Conservation (phyloP, 208 protist genomes). For the Naegleria lovaniensis region DNA sequence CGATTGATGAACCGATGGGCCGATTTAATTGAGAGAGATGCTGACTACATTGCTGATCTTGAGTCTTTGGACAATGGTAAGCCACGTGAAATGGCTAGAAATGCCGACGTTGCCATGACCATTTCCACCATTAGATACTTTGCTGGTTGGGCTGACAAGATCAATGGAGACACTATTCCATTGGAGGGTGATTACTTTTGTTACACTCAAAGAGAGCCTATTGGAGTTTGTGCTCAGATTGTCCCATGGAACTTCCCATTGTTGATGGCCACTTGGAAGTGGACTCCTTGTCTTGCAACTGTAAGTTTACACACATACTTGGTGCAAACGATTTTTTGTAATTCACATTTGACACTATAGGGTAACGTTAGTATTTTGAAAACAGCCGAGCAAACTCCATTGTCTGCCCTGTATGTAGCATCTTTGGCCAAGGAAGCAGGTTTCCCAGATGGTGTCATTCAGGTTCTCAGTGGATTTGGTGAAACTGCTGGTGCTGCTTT, state of each 20-base stretch:
- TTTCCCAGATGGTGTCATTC: slow-evolving; percentile 72
- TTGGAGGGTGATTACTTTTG: slow-evolving; percentile 56
- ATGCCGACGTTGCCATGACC: slow-evolving; percentile 57
- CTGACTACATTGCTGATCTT: slow-evolving; percentile 62
- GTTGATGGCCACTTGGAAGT: slow-evolving; percentile 58
- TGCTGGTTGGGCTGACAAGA: slow-evolving; percentile 79
- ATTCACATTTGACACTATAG: not conserved
- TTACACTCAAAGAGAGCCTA: slow-evolving; percentile 63
- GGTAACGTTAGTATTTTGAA: slow-evolving; percentile 78
- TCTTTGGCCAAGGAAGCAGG: slow-evolving; percentile 68
- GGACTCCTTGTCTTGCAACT: slow-evolving; percentile 64
- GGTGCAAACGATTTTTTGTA: not conserved
- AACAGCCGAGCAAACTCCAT: slow-evolving; percentile 74
- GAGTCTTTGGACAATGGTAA: slow-evolving; percentile 82
- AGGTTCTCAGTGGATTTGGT: slow-evolving; percentile 72
- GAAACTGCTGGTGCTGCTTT: slow-evolving; percentile 59
- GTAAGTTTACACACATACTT: too few species aligned
- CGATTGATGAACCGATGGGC: slow-evolving; percentile 61
- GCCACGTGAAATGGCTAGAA: slow-evolving; percentile 54
- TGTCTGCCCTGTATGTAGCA: slow-evolving; percentile 64
- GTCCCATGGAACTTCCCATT: slow-evolving; percentile 84
- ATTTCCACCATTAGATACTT: slow-evolving; percentile 69
- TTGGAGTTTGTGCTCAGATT: slow-evolving; percentile 70
- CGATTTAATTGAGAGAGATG: slow-evolving; percentile 61
- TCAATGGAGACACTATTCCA: slow-evolving; percentile 65